Percentiles rank a stretch among this genome's conserved stretches.
phyloP scores from a whole-genome alignment of 495 filamentous ascomycete species.

The Talaromyces nanjingensis region DNA sequence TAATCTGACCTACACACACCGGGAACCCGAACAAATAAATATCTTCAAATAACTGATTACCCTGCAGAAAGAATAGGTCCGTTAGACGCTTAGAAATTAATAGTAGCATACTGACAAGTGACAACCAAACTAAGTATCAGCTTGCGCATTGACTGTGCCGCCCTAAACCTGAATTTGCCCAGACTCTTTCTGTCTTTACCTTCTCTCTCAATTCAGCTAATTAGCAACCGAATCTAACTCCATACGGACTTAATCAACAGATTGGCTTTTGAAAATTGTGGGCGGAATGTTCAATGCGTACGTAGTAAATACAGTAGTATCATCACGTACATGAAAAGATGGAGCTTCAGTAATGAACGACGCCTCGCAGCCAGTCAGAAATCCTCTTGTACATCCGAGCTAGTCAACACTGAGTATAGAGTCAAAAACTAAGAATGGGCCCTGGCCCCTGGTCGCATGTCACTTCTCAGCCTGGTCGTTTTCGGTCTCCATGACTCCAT shows the following conservation, averaged over 20 bases:
- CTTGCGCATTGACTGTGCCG: conserved; percentile 5
- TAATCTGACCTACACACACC: not conserved
- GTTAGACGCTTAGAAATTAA: not conserved
- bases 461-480: conserved; percentile 3
- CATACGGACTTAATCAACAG: not conserved
- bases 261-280: not conserved
- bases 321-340: not conserved
- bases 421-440: not conserved
- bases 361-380: not conserved
- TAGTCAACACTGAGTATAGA: not conserved
- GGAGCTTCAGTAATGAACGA: not conserved
- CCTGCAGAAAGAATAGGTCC: not conserved
- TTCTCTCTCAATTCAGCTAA: not conserved
- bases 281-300: not conserved
- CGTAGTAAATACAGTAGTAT: not conserved
- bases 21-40: not conserved
- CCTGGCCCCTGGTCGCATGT: conserved; percentile 10
- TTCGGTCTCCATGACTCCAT: conserved; percentile 2
- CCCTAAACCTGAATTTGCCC: conserved; percentile 1
- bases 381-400: not conserved
- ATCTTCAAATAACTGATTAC: not conserved
- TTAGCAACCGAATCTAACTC: not conserved
- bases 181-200: not conserved
- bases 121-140: not conserved
- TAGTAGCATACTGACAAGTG: not conserved